phyloP scores from a whole-genome alignment of 2,329 filamentous ascomycete species.

The Diplodia intermedia region DNA sequence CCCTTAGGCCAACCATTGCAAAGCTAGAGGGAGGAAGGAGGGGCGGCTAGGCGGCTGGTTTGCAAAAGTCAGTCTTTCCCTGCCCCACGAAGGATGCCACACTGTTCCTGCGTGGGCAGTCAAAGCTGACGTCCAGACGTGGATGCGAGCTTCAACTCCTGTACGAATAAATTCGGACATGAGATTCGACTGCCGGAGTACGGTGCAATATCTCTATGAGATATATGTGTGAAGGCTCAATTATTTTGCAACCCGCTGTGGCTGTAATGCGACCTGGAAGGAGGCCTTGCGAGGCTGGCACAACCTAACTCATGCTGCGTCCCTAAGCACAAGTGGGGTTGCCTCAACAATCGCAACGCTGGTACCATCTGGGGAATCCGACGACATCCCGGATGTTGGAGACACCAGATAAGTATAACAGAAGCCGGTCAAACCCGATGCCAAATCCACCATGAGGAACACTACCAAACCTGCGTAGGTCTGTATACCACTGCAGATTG shows the following conservation, averaged over 20 bases:
- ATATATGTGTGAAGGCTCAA: no score
- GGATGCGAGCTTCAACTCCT: no score
- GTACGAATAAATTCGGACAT: no score
- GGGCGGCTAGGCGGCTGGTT: not conserved
- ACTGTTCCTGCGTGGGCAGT: no score
- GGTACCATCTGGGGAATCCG: conserved; percentile 77
- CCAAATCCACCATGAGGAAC: conserved; percentile 92
- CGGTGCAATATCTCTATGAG: no score
- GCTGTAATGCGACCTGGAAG: not conserved
- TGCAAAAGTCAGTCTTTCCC: no score
- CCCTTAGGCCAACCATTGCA: not conserved
- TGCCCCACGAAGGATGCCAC: no score
- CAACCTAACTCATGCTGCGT: not conserved
- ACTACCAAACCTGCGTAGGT: conserved; percentile 88
- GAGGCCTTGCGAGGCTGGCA: not conserved
- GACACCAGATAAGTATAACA: conserved; percentile 83
- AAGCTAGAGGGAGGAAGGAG: not conserved
- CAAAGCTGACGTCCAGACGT: no score
- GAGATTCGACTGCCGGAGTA: no score
- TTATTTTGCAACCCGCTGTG: no score
- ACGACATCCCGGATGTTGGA: conserved; percentile 85
- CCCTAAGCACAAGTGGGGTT: not conserved
- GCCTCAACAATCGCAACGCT: conserved; percentile 59
- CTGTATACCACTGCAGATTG: conserved; percentile 80
- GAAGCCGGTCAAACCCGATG: conserved; percentile 83